These are phyloP conservation scores for Solanum chmielewskii DNA, from an alignment of 257 asterid genomes.

Conservation along the genomic window DNA sequence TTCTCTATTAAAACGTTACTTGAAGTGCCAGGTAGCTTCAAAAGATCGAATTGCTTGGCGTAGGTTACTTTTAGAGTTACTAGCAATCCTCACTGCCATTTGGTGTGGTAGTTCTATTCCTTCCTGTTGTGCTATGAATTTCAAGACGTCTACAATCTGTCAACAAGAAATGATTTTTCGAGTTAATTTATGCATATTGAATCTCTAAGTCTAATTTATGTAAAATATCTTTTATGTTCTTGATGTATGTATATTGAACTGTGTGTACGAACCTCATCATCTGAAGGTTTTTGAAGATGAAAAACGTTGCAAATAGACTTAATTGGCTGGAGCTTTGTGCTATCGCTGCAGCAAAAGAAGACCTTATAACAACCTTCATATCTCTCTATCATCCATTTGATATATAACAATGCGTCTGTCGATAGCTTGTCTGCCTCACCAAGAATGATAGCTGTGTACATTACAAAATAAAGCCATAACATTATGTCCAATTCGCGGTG, in stretches of 20 bases:
- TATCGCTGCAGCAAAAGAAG: constrained; percentile 77
- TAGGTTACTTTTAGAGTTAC: constrained; percentile 59
- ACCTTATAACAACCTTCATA: constrained; percentile 54
- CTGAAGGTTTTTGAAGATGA: constrained; percentile 68
- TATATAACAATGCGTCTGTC: constrained; percentile 47
- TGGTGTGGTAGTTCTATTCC: constrained; percentile 38
- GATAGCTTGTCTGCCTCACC: constrained; percentile 70
- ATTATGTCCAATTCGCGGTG: not conserved
- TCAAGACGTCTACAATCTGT: constrained; percentile 57
- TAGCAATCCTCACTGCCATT: constrained; percentile 52
- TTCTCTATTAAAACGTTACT: not conserved
- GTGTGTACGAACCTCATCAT: constrained; percentile 39
- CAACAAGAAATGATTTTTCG: not conserved
- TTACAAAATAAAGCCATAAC: not conserved
- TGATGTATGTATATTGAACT: not conserved
- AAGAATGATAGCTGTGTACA: constrained; percentile 54
- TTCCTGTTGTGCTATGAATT: constrained; percentile 58
- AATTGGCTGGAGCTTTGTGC: constrained; percentile 50
- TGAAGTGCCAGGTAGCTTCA: constrained; percentile 33
- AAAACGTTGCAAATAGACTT: constrained; percentile 49
- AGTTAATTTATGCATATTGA: not conserved
- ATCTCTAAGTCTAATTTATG: not conserved
- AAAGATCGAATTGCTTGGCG: constrained; percentile 87
- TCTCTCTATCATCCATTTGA: constrained; percentile 70
- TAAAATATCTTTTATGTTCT: not conserved